phyloP scores from a whole-genome alignment of 805 yeast genomes.

The Schwanniomyces yamadae region DNA sequence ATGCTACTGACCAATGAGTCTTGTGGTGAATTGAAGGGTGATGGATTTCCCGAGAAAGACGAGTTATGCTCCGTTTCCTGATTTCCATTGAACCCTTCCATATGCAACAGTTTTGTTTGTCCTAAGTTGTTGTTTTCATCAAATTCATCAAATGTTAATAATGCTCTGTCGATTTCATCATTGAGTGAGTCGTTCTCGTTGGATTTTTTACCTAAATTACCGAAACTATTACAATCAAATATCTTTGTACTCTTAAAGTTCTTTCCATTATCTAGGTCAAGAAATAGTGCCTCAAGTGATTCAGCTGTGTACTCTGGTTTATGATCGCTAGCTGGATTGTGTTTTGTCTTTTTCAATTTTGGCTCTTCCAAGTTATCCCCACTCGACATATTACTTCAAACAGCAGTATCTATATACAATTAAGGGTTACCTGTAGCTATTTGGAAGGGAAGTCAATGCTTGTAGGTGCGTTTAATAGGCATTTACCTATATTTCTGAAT shows the following conservation, averaged over 20 bases:
- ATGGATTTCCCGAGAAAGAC: slow-evolving; percentile 6
- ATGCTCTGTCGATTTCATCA: slow-evolving; percentile 15
- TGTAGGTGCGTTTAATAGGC: too few relatives aligned
- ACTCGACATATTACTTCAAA: too few relatives aligned
- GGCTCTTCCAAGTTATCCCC: slow-evolving; percentile 2
- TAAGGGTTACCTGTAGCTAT: too few relatives aligned
- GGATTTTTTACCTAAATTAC: not conserved
- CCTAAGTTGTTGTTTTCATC: slow-evolving; percentile 2
- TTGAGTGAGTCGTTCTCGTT: slow-evolving; percentile 7
- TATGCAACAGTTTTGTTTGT: not conserved
- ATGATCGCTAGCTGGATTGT: not conserved
- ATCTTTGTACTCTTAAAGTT: not conserved
- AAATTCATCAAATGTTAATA: slow-evolving; percentile 13
- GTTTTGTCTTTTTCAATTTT: slow-evolving; percentile 4
- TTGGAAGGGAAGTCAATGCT: too few relatives aligned
- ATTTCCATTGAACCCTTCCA: not conserved
- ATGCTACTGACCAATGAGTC: slow-evolving; percentile 8
- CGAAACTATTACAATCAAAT: not conserved
- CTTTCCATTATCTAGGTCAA: not conserved
- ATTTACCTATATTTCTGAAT: too few relatives aligned
- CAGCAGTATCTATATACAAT: too few relatives aligned
- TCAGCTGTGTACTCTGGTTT: not conserved
- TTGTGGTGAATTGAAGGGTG: slow-evolving; percentile 13
- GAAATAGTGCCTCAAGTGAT: slow-evolving; percentile 5
- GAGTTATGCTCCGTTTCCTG: not conserved